Percentiles rank a stretch among this genome's conserved stretches.
Conservation (phyloP, 495 filamentous ascomycete genomes). For the Neurospora sp. region DNA sequence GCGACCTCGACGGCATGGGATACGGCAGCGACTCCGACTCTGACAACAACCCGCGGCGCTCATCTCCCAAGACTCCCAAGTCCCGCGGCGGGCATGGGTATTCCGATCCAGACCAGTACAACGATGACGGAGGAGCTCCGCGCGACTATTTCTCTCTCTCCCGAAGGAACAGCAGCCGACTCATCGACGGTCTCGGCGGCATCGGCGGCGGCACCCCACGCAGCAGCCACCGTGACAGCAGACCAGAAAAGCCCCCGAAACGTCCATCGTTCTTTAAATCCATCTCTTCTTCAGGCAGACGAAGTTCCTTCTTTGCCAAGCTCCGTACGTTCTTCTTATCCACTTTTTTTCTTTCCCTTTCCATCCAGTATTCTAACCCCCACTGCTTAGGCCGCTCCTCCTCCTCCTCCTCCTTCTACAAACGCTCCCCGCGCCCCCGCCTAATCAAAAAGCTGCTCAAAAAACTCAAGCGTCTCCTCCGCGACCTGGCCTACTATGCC, state of each 20-base stretch:
- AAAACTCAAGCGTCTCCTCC: constrained; percentile 61
- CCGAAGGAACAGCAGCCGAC: not conserved
- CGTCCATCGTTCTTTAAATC: not conserved
- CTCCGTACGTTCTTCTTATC: not conserved
- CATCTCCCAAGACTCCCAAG: not conserved
- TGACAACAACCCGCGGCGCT: not conserved
- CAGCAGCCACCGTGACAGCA: not conserved
- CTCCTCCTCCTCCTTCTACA: constrained; percentile 55
- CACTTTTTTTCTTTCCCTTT: not conserved
- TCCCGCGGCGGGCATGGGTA: not conserved
- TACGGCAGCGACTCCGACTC: not conserved
- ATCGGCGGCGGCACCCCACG: not conserved
- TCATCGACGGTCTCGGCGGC: not conserved
- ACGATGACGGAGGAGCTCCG: not conserved
- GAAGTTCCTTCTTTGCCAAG: not conserved
- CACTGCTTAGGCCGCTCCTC: not conserved
- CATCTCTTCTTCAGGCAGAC: not conserved
- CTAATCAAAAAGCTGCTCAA: constrained; percentile 61
- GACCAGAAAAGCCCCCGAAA: not conserved
- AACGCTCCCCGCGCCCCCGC: constrained; percentile 61
- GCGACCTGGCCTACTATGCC: constrained; percentile 65
- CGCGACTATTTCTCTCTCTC: not conserved
- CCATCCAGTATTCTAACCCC: not conserved
- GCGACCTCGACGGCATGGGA: not conserved
- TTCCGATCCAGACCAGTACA: not conserved